phyloP scores from a whole-genome alignment of 2,329 filamentous ascomycete species.

The Nemania abortiva region DNA sequence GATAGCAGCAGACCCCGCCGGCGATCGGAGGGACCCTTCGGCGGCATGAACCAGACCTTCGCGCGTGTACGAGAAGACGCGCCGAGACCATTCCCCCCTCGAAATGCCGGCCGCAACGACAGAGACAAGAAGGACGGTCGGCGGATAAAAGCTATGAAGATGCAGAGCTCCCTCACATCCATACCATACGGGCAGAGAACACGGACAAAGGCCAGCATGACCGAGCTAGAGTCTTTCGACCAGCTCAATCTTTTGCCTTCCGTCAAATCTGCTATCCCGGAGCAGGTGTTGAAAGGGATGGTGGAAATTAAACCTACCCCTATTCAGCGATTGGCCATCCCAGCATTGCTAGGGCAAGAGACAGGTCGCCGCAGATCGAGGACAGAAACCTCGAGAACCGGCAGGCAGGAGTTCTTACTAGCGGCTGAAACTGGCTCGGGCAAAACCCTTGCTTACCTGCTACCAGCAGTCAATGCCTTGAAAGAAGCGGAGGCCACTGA shows the following conservation, averaged over 20 bases:
- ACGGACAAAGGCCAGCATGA: slow-evolving; percentile 55
- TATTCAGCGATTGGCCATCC: slow-evolving; percentile 89
- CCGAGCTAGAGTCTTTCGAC: slow-evolving; percentile 81
- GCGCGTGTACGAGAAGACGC: slow-evolving; percentile 54
- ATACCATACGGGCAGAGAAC: slow-evolving; percentile 79
- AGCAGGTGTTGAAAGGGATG: slow-evolving; percentile 80
- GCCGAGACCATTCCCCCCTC: slow-evolving; percentile 36
- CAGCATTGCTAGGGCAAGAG: slow-evolving; percentile 75
- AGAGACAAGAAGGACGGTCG: slow-evolving; percentile 58
- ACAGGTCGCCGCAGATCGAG: slow-evolving; percentile 52
- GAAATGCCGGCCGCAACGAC: slow-evolving; percentile 28
- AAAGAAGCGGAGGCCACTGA: slow-evolving; percentile 80
- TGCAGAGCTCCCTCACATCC: slow-evolving; percentile 84
- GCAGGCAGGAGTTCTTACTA: slow-evolving; percentile 75
- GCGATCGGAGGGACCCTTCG: slow-evolving; percentile 63
- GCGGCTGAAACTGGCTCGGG: slow-evolving; percentile 97
- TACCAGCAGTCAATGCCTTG: slow-evolving; percentile 86
- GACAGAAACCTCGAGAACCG: slow-evolving; percentile 47
- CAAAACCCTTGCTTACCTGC: slow-evolving; percentile 92
- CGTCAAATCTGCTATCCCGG: slow-evolving; percentile 76
- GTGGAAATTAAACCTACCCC: slow-evolving; percentile 85
- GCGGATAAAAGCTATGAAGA: slow-evolving; percentile 86
- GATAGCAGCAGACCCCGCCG: slow-evolving; percentile 55
- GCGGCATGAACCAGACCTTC: slow-evolving; percentile 67
- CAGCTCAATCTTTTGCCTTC: slow-evolving; percentile 80